Evolutionary conservation across 2,329 filamentous ascomycete genomes (phyloP), one percentile per base, ranked within the genome.

Genomic region (Tricladium varicosporioides): DNA sequence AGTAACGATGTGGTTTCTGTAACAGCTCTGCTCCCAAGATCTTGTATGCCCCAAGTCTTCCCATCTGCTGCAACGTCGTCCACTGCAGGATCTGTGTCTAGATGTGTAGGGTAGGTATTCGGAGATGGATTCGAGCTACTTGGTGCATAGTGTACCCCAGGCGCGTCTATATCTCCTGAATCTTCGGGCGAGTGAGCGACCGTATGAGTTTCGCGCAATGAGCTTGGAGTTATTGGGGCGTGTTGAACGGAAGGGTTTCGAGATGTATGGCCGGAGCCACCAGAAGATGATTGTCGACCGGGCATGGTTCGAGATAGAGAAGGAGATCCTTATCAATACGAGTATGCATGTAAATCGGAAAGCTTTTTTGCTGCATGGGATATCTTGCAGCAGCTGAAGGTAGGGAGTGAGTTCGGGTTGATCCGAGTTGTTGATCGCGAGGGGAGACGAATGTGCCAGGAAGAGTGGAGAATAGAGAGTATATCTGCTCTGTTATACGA

Each of bases 1-100:
- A 83, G 73, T 22, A 86, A 71, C 2, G 80, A 75, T 1, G 82
- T 83, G 2, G 75, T 77, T 64, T 86, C 83, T 61, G 72, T 73
- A 7, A 73, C 59, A 9, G 32, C 40, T 33, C 60, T 64, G 27
- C 47, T 48, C 1, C 54, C 59, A 14, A 57, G 44, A 10, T 58
- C 57, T 16, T 31, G 44, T 16, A 56, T 14, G 18, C 51, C 58
- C 18, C 49, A 51, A 32, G 49, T 14, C 10, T 52, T 36, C 19
- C 43, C 60, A 32, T 60, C 60, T 9, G 53, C 10, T n/a, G 48
- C 58, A 31, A 61, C 59, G 33, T 63, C 59, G 22, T 57, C 59
- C 15, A 27, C 48, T 9, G 45, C 53, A n/a, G 54, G 54, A 43
- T 65, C 60, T 22, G 59, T 46, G 27, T 63, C 49, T 11, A 52